Evolutionary conservation across 805 yeast genomes (phyloP), one percentile per base, ranked within the genome.

Genomic region (Blastobotrys terrestris): DNA sequence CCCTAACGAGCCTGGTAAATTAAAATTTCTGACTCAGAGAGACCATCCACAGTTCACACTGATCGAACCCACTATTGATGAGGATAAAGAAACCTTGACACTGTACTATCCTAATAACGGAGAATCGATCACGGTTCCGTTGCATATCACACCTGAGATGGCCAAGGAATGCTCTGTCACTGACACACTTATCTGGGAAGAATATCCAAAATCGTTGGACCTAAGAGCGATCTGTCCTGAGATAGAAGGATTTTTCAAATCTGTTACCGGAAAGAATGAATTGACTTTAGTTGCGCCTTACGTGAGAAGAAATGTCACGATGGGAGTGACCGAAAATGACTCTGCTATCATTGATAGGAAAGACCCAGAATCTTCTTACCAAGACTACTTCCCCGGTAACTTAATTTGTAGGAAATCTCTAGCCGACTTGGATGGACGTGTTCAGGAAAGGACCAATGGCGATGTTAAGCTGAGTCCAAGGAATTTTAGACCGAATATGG

Each of bases 401-500:
- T 54, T 67, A 14, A 58, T 63, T 48, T 54, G 63, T 11, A 58
- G 65, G 3, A 56, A 61, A 14, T 63, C 69, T 2, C 52, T 59
- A 3, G 60, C 49, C 0, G 66, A 64, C 20, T 56, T 67, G 8
- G 53, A 49, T 20, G 49, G 46, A 18, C 56, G 58, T n/a, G 63
- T 65, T 4, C 46, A 31, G 3, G 53, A 48, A 16, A 48, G 49
- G 46, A 55, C 61, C 7, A 48, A 55, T 13, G 60, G 60, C 2
- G 58, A 54, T 11, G 60, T 58, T 6, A 46, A 18, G 5, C 44
- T 65, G n/a, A 31, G 44, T 8, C 50, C 55, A 13, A 52, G 59
- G 20, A 66, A 67, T 53, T 67, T 68, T 53, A 53, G 72, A 11
- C 67, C 69, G 43, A 68, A 68, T 50, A 39, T 68, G 26, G 61